Evolutionary conservation across 2,329 filamentous ascomycete species (phyloP), one percentile per base, ranked within the genome.

Genomic region (Stagonosporopsis tanaceti): DNA sequence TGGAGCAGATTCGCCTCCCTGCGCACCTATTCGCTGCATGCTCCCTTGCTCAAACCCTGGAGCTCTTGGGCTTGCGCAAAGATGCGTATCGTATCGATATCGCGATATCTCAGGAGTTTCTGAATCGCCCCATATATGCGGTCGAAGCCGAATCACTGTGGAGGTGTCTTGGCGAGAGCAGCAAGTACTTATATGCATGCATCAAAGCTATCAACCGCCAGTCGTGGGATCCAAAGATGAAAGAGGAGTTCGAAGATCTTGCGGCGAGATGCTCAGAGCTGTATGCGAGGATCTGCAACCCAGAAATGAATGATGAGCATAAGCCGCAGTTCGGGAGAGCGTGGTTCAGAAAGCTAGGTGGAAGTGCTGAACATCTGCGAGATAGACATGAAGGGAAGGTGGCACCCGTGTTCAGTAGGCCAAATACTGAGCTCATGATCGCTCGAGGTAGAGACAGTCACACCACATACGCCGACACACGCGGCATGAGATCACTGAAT

Each of bases 61-160:
- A 59, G 4, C 22, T 67, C 2, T 56, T 72, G 15, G 50, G 47
- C 20, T 53, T 72, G 2, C 53, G 66, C 25, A 60, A 52, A 12
- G 68, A 72, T 28, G 65, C 67, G 2, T 27, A 38, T 14, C 59
- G 65, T 3, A 41, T 71, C 0, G 68, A 72, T 11, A 28, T 37
- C 6, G 50, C 25, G 3, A 67, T 72, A 24, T 30, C 54, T 1
- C 32, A 51, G 15, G 39, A 50, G 4, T 59, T 66, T n/a, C 60
- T 61, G 15, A 27, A 41, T 14, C 59, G 62, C 7, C 66, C 63
- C 11, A 47, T 70, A 8, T 62, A 50, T 40, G 51, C 56, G 3
- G 44, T 52, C 6, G 64, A 70, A 20, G 46, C 71, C 0, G 51
- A 62, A 17, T 42, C 63, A 14, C 50, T 70, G 5, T 72, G 67